phyloP scores from a whole-genome alignment of 257 asterid genomes.

The Nicotiana undulata region DNA sequence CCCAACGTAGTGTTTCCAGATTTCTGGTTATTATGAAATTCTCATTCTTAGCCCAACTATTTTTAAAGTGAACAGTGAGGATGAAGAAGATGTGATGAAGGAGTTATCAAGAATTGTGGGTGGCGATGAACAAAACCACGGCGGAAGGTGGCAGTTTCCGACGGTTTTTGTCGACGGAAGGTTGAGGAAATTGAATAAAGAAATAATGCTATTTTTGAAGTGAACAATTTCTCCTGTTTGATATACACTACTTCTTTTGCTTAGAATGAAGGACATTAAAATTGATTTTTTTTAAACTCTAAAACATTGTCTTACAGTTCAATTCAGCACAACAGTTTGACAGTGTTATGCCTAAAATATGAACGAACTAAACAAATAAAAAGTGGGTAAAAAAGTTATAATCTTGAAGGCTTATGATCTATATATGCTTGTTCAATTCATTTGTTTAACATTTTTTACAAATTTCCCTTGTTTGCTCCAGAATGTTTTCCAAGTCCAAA shows the following conservation, averaged over 20 bases:
- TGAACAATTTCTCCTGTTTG: neutral
- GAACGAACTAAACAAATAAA: neutral
- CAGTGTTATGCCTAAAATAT: neutral
- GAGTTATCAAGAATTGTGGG: constrained; percentile 22
- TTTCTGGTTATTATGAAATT: too few relatives aligned
- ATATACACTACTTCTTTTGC: neutral
- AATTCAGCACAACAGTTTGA: neutral
- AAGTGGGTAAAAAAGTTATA: neutral
- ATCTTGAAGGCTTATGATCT: neutral
- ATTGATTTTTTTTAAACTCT: too few relatives aligned
- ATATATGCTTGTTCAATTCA: neutral
- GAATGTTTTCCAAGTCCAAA: neutral
- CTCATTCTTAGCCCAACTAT: too few relatives aligned
- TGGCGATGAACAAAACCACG: neutral
- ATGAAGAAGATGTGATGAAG: constrained; percentile 22
- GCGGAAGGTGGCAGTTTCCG: constrained; percentile 36
- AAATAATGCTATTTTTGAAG: too few relatives aligned
- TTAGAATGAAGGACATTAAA: neutral
- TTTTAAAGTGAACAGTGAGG: constrained; percentile 39
- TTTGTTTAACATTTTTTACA: neutral
- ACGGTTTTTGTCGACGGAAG: constrained; percentile 73
- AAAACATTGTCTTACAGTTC: neutral
- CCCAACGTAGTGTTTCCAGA: too few relatives aligned
- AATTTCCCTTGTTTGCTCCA: neutral
- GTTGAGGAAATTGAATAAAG: too few relatives aligned